Percentiles rank a stretch among this genome's conserved stretches.
Conservation (phyloP, 2,329 filamentous ascomycete genomes). For the Clathrospora elynae region DNA sequence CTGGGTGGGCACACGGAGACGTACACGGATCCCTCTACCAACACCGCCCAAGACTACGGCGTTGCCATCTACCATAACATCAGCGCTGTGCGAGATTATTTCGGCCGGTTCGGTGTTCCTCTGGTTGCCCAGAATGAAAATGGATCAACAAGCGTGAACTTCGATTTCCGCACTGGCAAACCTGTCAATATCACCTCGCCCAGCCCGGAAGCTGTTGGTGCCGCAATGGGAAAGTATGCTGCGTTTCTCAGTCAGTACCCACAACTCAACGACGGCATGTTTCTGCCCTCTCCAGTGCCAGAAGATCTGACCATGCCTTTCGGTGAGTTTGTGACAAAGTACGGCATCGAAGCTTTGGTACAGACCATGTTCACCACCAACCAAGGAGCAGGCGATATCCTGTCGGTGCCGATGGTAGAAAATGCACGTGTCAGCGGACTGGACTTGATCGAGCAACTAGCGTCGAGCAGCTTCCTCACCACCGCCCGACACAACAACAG, state of each 20-base stretch:
- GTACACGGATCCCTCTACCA: conserved; percentile 48
- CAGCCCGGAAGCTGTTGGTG: conserved; percentile 5
- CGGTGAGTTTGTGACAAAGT: conserved; percentile 56
- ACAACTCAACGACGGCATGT: conserved; percentile 47
- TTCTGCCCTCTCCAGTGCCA: conserved; percentile 53
- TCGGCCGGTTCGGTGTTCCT: conserved; percentile 21
- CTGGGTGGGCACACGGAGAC: conserved; percentile 59
- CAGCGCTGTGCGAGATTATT: conserved; percentile 42
- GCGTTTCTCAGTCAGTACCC: conserved; percentile 29
- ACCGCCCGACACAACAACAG: conserved; percentile 7
- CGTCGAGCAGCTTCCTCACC: conserved; percentile 2
- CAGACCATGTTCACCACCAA: conserved; percentile 49
- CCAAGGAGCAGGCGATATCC: conserved; percentile 51
- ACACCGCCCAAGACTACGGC: conserved; percentile 42
- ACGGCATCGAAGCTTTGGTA: conserved; percentile 52
- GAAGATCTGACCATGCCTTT: conserved; percentile 56
- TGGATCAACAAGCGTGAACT: conserved; percentile 28
- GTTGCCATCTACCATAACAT: conserved; percentile 49
- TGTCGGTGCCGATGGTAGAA: not conserved
- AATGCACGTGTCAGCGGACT: conserved; percentile 10
- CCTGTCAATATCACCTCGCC: conserved; percentile 3
- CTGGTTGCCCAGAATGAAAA: conserved; percentile 26
- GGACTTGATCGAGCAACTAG: conserved; percentile 1
- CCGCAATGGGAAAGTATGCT: conserved; percentile 28
- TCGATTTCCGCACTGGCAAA: conserved; percentile 42